Percentiles rank a stretch among this genome's conserved stretches.
Conservation (phyloP, 169 alveolate genomes). For the Amoebophrya sp. region DNA sequence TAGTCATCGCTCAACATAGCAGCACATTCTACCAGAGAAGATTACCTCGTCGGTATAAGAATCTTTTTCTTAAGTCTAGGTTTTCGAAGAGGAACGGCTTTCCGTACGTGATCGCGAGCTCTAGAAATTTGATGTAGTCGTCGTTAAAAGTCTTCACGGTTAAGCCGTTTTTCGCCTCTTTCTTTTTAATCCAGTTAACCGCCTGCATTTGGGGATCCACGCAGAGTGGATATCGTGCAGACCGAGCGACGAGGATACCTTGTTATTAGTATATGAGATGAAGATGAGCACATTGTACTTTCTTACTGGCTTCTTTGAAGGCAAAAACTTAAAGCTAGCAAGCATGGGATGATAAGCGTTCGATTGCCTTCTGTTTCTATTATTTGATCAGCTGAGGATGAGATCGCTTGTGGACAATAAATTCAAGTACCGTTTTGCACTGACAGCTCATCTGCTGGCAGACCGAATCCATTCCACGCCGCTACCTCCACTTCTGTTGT, state of each 20-base stretch:
- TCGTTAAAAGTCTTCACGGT: conserved; percentile 73
- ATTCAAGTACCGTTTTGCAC: conserved; percentile 68
- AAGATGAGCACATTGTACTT: too few species aligned
- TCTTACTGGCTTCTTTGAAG: too few species aligned
- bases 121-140: conserved; percentile 78
- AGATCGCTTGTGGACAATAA: neutral
- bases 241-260: conserved; percentile 81
- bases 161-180: conserved; percentile 66
- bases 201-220: conserved; percentile 87
- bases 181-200: conserved; percentile 74
- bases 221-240: conserved; percentile 84
- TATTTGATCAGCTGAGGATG: neutral
- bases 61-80: conserved; percentile 61
- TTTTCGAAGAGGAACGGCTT: conserved; percentile 80
- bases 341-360: too few species aligned
- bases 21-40: too few species aligned
- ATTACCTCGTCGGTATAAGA: too few species aligned
- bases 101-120: conserved; percentile 78
- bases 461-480: conserved; percentile 83
- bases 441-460: conserved; percentile 85
- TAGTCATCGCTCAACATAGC: too few species aligned
- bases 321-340: too few species aligned
- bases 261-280: too few species aligned
- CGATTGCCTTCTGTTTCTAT: too few species aligned
- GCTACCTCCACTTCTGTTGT: conserved; percentile 76